Base-by-base conservation (phyloP, 331 rosid species). In the Phaseolus coccineus region DNA sequence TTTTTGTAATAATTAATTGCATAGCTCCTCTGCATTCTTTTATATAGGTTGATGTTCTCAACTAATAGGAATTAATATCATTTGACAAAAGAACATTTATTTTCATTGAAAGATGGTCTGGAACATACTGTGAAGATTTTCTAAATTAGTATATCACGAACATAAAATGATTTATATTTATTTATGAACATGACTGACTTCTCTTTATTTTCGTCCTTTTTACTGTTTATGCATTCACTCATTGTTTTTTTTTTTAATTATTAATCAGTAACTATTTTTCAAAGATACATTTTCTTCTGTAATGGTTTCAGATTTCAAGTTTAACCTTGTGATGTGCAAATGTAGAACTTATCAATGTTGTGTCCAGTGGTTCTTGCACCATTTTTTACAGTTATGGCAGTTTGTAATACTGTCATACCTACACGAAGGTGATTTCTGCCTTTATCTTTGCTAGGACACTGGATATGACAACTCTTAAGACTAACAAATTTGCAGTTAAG, bases 351-450 rank as follows among this genome's bases (percentile, higher is more conserved):
- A 83, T 93, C 30, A 83, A 89, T 77, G 96, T 90, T 70, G 85
- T 96, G 72, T 82, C 96, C 65, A 67, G 88, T 73, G 89, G 93
- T 75, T 87, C 98, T 84, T 87, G 67, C 88, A 64, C 89, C 78
- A 48, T 93, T 96, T 81, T 92, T 96, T 73, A 96, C 94, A 46
- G 61, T 93, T 79, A 96, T 96, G 99, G 96, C 99, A 11, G 87
- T 93, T 84, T 96, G 99, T 84, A 96, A 96, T 82, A 96, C 99
- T 24, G 98, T 93, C 47, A 76, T 91, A 82, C 99, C 99, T 46
- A 86, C 84, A 2, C 88, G 55, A 56, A 93, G 97, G 99, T 95
- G 87, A 85, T 79, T 19, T 81, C 56, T 85, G 57, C 79, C 85
- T 52, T 81, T 67, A 40, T 83, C 63, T 48, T 66, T 77, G 77